Base-by-base conservation (phyloP, 495 filamentous ascomycete genomes). In the Podospora anserina region DNA sequence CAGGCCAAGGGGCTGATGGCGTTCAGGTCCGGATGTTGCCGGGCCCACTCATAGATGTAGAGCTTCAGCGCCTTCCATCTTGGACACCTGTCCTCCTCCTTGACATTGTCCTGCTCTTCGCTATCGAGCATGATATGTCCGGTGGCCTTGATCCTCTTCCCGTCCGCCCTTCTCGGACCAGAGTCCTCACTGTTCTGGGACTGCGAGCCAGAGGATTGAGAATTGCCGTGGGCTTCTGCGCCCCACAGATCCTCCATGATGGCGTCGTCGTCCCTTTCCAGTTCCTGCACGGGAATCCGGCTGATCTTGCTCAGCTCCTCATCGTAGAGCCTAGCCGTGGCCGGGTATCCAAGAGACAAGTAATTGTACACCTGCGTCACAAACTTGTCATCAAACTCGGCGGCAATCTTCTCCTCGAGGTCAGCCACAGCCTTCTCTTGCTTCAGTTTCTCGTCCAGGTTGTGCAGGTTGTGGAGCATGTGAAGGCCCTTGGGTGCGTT, bases 291-390 rank as follows among this genome's bases (percentile, higher is more conserved):
- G 0, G 84, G 66, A 23, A 94, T 88, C 4, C 84, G 82, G 34
- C 90, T 90, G 61, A 97, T 93, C 75, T 88, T 89, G 74, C 88
- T 85, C 26, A 97, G 82, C 78, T 97, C 94, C 56, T 86, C 79
- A 76, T 97, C 94, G 74, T 90, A 97, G 64, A 86, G 86, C 15
- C 90, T 87, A 13, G 93, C 94, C 28, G 93, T 84, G 18, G 91
- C 88, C 7, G 93, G 92, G 76, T 96, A 97, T 3, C 94, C 93
- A 23, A 97, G 85, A 1, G 92, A 96, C 16, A 97, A 83, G 79
- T 97, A 97, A 75, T 97, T 97, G 82, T 94, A 97, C 19, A 97
- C 92, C 77, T 97, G 93, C 3, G 92, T 96, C 55, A 97, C 87
- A 79, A 97, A 94, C n/a, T 79, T 83, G 77, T 96, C 92, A 67